Evolutionary conservation across 164 flowering plant species (phyloP), one percentile per base, ranked within the genome.

Genomic region (Amborella trichopoda): DNA sequence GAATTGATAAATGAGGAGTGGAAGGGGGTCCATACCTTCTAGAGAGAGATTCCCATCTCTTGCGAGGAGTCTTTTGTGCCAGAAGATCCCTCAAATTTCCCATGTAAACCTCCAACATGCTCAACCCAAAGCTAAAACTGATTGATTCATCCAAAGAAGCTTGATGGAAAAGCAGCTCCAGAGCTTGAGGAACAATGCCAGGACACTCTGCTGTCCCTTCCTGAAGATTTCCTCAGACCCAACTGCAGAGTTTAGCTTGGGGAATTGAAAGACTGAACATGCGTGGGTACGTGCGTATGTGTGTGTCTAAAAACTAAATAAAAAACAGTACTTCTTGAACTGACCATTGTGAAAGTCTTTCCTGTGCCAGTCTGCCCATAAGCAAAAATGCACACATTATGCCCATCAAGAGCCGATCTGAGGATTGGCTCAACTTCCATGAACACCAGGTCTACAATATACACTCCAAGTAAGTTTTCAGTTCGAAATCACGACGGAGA

Each of bases 361-460:
- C 88, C 83, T 3, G 83, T 68, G 46, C 87, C 83, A 0, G 87
- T 77, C 58, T 80, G 83, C 14, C 87, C 83, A 58, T 68, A 80
- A 9, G 87, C 83, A 53, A 77, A 67, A 40, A 80, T 74, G 74
- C 87, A 77, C 8, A 70, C 76, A 62, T 80, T 80, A 71, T 67
- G 71, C 38, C 88, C 88, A 60, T 77, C 83, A 25, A 80, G 36
- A 1, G 63, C 71, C n/a, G 88, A 71, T 55, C 69, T 80, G 54
- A 80, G 69, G 23, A 80, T 64, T 13, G 77, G 83, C 40, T 77
- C 83, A 57, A 80, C 63, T 47, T 77, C 81, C 6, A 59, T 55
- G 41, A 80, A 80, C 4, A 77, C 80, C 43, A 73, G 76, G 54
- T 70, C 88, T 80, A 72, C 30, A 63, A 55, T 39, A 13, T 23